Conservation (phyloP, 2,329 filamentous ascomycete species). For the Parastagonospora avenae region DNA sequence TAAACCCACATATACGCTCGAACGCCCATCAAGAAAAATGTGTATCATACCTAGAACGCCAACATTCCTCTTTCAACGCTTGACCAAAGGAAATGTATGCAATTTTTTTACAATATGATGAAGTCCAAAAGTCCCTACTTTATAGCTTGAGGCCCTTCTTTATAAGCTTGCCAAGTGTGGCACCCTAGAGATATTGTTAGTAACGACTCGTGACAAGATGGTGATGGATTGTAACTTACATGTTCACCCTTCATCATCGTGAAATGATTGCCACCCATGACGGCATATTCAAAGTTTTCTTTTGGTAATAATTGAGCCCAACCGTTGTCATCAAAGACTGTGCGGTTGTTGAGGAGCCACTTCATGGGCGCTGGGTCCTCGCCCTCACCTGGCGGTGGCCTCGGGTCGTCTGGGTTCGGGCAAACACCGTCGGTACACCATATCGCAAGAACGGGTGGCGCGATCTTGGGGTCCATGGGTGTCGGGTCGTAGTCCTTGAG, state of each 20-base stretch:
- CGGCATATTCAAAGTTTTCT: slow-evolving; percentile 66
- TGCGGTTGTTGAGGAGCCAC: slow-evolving; percentile 75
- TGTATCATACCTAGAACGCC: slow-evolving; percentile 25
- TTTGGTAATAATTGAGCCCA: slow-evolving; percentile 70
- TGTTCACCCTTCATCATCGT: slow-evolving; percentile 72
- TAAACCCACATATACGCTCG: neutral
- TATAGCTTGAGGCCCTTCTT: slow-evolving; percentile 48
- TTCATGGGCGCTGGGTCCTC: slow-evolving; percentile 60
- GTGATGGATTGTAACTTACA: slow-evolving; percentile 41
- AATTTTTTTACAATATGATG: slow-evolving; percentile 25
- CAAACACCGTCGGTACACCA: slow-evolving; percentile 78
- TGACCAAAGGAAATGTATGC: slow-evolving; percentile 43
- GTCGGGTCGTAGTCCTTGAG: slow-evolving; percentile 72
- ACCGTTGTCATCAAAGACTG: slow-evolving; percentile 71
- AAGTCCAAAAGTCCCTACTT: neutral
- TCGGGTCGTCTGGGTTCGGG: slow-evolving; percentile 67
- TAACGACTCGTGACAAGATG: neutral
- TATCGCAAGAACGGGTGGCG: slow-evolving; percentile 67
- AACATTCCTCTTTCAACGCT: slow-evolving; percentile 40
- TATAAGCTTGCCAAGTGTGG: slow-evolving; percentile 51
- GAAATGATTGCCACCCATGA: slow-evolving; percentile 77
- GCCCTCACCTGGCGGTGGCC: slow-evolving; percentile 66
- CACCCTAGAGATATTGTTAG: slow-evolving; percentile 42
- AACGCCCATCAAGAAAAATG: slow-evolving; percentile 9
- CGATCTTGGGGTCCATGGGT: slow-evolving; percentile 63